Conservation (phyloP, 139 green algal genomes). For the Haematococcus lacustris region DNA sequence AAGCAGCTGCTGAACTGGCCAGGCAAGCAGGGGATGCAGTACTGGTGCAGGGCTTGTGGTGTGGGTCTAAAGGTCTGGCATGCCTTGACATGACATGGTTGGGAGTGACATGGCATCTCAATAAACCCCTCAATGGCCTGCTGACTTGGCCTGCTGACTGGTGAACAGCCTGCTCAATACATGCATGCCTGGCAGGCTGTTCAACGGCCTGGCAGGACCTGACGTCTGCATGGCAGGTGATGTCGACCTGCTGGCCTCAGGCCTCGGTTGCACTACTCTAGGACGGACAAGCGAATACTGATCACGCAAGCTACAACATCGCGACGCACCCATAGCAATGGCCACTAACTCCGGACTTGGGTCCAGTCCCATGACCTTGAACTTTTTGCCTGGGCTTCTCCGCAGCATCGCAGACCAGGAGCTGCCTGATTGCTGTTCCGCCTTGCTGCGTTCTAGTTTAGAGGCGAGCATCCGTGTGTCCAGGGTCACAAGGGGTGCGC, state of each 20-base stretch:
- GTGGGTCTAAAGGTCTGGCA: neutral
- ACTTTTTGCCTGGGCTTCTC: no score
- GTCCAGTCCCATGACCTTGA: slow-evolving; percentile 47
- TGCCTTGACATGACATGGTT: neutral
- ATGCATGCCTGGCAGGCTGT: neutral
- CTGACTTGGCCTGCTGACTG: neutral
- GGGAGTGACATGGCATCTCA: neutral
- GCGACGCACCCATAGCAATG: slow-evolving; percentile 55
- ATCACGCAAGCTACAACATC: neutral
- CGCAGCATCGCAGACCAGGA: no score
- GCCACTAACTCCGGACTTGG: slow-evolving; percentile 60
- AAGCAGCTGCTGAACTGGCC: neutral
- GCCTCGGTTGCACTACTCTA: neutral
- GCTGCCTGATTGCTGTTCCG: no score
- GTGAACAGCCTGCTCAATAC: neutral
- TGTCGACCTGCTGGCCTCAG: neutral
- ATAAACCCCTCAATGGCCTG: neutral
- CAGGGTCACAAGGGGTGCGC: no score
- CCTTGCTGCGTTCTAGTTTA: no score
- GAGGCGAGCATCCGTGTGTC: no score
- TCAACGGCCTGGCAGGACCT: neutral
- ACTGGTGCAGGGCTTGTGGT: neutral
- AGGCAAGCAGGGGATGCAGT: neutral
- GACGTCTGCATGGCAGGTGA: neutral
- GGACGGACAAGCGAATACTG: neutral